phyloP scores from a whole-genome alignment of 148 eudicot genomes.

The Chenopodium formosanum region DNA sequence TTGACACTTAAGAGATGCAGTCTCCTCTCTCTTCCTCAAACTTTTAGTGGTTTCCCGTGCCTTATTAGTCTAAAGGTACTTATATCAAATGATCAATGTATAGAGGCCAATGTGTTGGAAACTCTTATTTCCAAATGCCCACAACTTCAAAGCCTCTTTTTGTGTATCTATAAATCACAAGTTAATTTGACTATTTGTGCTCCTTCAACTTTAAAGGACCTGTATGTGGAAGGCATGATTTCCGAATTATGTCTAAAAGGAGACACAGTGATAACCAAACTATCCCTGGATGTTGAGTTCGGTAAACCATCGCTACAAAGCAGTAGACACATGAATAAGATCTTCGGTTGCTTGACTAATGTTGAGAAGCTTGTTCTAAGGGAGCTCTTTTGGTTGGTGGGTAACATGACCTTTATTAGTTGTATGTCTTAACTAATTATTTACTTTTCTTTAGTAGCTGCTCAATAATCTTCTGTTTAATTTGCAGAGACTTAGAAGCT shows the following conservation, averaged over 20 bases:
- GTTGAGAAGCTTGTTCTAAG: background rate
- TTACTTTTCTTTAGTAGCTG: too few species aligned
- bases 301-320: background rate
- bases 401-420: background rate
- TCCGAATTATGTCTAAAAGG: background rate
- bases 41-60: too few species aligned
- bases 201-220: background rate
- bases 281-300: background rate
- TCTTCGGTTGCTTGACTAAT: background rate
- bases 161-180: too few species aligned
- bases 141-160: too few species aligned
- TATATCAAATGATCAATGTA: too few species aligned
- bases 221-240: background rate
- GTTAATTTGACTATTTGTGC: background rate
- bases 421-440: too few species aligned
- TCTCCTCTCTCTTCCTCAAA: too few species aligned
- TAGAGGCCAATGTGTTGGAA: background rate
- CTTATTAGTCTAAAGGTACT: too few species aligned
- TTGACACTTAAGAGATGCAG: too few species aligned
- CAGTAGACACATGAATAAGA: background rate
- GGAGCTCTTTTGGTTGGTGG: background rate
- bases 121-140: too few species aligned
- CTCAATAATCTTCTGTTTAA: background rate
- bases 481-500: background rate
- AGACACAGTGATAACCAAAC: background rate